phyloP scores from a whole-genome alignment of 2,329 filamentous ascomycete genomes.

The Monosporascus cannonballus region DNA sequence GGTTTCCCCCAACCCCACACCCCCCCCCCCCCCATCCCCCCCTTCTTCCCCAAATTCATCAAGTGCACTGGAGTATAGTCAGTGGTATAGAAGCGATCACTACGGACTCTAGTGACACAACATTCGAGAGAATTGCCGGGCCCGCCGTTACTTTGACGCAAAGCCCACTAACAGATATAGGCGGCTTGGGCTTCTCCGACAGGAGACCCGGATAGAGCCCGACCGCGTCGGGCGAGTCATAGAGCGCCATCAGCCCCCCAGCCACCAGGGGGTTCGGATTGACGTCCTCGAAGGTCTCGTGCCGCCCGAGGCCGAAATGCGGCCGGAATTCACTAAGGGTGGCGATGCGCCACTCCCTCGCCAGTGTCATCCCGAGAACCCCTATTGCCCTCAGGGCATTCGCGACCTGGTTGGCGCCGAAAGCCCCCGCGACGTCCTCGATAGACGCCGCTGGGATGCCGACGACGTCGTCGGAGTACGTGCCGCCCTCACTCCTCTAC shows the following conservation, averaged over 20 bases:
- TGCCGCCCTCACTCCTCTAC: constrained; percentile 29
- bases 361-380: constrained; percentile 40
- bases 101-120: constrained; percentile 55
- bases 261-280: constrained; percentile 43
- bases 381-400: constrained; percentile 40
- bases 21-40: no score
- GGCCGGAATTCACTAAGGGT: constrained; percentile 46
- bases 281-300: constrained; percentile 45
- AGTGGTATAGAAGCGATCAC: constrained; percentile 58
- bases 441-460: constrained; percentile 39
- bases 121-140: constrained; percentile 55
- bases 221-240: constrained; percentile 44
- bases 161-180: constrained; percentile 42
- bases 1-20: no score
- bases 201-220: constrained; percentile 55
- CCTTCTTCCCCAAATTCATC: no score
- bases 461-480: constrained; percentile 35
- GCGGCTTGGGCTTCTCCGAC: constrained; percentile 48
- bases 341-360: constrained; percentile 42
- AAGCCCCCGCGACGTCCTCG: constrained; percentile 43
- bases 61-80: constrained; percentile 56
- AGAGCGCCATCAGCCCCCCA: constrained; percentile 36
- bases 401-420: constrained; percentile 44
- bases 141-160: constrained; percentile 40
- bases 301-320: constrained; percentile 43